phyloP scores from a whole-genome alignment of 305 asterid species.

The Fraxinus floribunda region DNA sequence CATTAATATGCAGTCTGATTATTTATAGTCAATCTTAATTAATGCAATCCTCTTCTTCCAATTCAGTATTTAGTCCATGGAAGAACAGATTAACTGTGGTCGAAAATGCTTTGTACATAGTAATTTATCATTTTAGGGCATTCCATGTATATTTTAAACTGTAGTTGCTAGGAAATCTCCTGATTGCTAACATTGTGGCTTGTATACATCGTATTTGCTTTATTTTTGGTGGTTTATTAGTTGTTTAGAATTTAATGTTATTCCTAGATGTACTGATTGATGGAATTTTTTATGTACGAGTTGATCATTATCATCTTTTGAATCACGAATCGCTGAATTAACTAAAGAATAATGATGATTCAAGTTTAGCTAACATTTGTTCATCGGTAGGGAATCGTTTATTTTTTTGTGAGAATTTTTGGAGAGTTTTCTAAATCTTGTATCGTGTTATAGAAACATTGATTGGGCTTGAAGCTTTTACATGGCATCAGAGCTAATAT shows the following conservation, averaged over 20 bases:
- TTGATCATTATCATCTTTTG: neutral
- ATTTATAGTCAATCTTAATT: neutral
- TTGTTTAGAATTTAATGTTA: neutral
- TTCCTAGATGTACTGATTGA: neutral
- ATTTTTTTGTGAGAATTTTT: too few species aligned
- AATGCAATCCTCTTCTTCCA: neutral
- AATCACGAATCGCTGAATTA: neutral
- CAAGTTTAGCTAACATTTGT: too few species aligned
- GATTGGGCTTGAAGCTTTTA: neutral
- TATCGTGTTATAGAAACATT: neutral
- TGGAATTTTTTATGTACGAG: neutral
- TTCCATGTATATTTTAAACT: slow-evolving; percentile 14
- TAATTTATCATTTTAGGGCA: slow-evolving; percentile 14
- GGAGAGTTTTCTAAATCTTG: neutral
- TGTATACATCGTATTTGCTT: slow-evolving; percentile 21
- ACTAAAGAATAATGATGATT: too few species aligned
- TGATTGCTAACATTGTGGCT: slow-evolving; percentile 28
- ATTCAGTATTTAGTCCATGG: slow-evolving; percentile 27
- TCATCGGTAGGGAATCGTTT: neutral
- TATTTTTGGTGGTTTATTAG: slow-evolving; percentile 4
- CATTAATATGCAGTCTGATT: neutral
- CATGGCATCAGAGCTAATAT: neutral
- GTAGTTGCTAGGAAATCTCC: slow-evolving; percentile 11
- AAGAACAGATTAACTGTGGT: slow-evolving; percentile 18
- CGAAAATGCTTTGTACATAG: slow-evolving; percentile 24